Base-by-base conservation (phyloP, 2,329 filamentous ascomycete genomes). In the Camillea tinctor region DNA sequence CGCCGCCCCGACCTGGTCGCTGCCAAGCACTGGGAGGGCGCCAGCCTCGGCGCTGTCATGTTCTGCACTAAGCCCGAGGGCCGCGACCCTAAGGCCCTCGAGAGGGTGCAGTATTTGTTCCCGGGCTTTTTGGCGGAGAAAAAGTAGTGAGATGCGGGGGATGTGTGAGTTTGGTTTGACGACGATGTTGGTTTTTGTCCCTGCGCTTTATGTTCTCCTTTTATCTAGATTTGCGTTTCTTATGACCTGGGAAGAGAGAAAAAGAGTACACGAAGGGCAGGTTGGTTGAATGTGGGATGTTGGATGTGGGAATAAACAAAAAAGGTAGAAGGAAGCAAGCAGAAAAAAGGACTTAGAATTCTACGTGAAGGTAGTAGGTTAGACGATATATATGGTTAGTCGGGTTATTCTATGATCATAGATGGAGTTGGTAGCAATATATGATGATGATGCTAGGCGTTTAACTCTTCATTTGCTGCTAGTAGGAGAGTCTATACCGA, bases 21-120 rank as follows among this genome's bases (percentile, higher is more conserved):
- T 62, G 95, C 90, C 22, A 94, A 90, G 81, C 92, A 97, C 76
- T 85, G 92, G 73, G 88, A 88, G 71, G 92, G 91, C 15, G 83
- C 84, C 40, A 87, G 88, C 61, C 90, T 89, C 73, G 92, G 91
- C 64, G 92, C 91, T 49, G 85, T 96, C 65, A 84, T 86, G 72
- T 88, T 87, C 71, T 96, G 94, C 80, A 97, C 94, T 54, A 90
- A 93, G 74, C 85, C 88, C 49, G 84, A 86, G 54, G 91, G 91
- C 23, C 85, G 93, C 69, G 84, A 84, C 62, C 80, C 84, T 15
- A 90, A 94, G 75, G 91, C 90, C 1, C 83, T 90, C 77, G 85
- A 91, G 83, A 94, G 87, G 78, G 79, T 97, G 56, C 84, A 89
- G 71, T 99, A 90, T 81, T 78, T 99, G 60, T 98, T 97, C 79